Conservation (phyloP, 495 filamentous ascomycete genomes). For the Mytilinidion resinicola region DNA sequence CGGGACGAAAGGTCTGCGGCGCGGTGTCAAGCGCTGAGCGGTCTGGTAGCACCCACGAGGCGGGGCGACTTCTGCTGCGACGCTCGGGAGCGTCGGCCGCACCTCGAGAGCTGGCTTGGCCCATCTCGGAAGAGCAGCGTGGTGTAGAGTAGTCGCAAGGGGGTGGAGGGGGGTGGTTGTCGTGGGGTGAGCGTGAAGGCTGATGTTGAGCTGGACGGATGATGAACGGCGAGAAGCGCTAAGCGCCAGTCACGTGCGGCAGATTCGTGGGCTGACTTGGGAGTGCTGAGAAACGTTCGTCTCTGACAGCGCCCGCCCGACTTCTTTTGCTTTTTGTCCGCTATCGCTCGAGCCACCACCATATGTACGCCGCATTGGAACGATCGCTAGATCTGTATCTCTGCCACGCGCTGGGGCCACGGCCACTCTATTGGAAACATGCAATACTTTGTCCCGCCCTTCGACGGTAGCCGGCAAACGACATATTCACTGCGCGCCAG, state of each 20-base stretch:
- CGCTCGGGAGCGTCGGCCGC: slow-evolving; percentile 9
- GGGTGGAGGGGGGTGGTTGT: neutral
- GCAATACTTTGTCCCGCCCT: slow-evolving; percentile 23
- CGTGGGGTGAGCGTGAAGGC: neutral
- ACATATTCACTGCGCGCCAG: slow-evolving; percentile 20
- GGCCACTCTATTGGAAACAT: slow-evolving; percentile 8
- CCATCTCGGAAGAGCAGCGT: slow-evolving; percentile 17
- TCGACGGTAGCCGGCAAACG: slow-evolving; percentile 16
- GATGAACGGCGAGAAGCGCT: neutral
- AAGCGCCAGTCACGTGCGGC: neutral
- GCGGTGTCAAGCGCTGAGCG: neutral
- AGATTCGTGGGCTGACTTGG: slow-evolving; percentile 1
- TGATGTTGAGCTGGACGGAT: neutral
- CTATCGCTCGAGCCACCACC: too few species aligned
- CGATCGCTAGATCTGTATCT: too few species aligned
- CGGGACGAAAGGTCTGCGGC: slow-evolving; percentile 1
- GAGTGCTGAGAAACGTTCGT: neutral
- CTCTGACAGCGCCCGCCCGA: too few species aligned
- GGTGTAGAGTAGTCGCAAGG: slow-evolving; percentile 1
- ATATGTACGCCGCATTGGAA: too few species aligned
- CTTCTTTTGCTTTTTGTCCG: too few species aligned
- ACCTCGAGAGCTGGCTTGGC: slow-evolving; percentile 26
- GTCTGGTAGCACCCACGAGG: slow-evolving; percentile 19
- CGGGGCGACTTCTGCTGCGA: slow-evolving; percentile 13
- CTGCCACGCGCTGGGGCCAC: too few species aligned